Base-by-base conservation (phyloP, 495 filamentous ascomycete genomes). In the Aspergillus saccharolyticus region DNA sequence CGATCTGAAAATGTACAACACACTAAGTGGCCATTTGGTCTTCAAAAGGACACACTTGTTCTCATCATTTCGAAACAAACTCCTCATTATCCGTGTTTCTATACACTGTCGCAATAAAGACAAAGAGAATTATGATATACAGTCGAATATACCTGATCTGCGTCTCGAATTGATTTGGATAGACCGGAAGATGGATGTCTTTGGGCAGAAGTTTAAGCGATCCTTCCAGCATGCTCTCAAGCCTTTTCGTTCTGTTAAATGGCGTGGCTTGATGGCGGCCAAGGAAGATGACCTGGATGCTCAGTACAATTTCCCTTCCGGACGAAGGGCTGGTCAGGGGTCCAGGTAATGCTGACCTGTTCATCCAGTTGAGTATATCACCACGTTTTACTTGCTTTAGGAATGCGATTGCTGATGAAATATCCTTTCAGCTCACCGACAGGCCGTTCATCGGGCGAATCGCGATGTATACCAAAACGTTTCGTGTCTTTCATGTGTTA, bases 291-390 rank as follows among this genome's bases (percentile, higher is more conserved):
- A 28, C 15, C 47, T 50, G 4, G 22, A 17, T 22, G 47, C 24
- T 6, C 22, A 50, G 15, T 47, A 50, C 22, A 50, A 50, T 24
- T 49, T 49, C 46, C 46, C 46, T 25, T 49, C 21, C 19, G 44
- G 44, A 47, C 44, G 44, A 10, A 47, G 12, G 44, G 44, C 44
- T 3, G 44, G 44, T 6, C 44, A 47, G 44, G 44, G 44, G 44
- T 9, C 25, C n/a, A n/a, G n/a, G n/a, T n/a, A n/a, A n/a, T n/a
- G n/a, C n/a, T n/a, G n/a, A n/a, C n/a, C n/a, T n/a, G n/a, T n/a
- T n/a, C n/a, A n/a, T n/a, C n/a, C n/a, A n/a, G n/a, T n/a, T n/a
- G n/a, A n/a, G n/a, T n/a, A n/a, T n/a, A n/a, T n/a, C n/a, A n/a
- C n/a, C n/a, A n/a, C n/a, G n/a, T n/a, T n/a, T n/a, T n/a, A n/a